phyloP scores from a whole-genome alignment of 2,329 filamentous ascomycete genomes.

The Ceratocystis lukuohia region DNA sequence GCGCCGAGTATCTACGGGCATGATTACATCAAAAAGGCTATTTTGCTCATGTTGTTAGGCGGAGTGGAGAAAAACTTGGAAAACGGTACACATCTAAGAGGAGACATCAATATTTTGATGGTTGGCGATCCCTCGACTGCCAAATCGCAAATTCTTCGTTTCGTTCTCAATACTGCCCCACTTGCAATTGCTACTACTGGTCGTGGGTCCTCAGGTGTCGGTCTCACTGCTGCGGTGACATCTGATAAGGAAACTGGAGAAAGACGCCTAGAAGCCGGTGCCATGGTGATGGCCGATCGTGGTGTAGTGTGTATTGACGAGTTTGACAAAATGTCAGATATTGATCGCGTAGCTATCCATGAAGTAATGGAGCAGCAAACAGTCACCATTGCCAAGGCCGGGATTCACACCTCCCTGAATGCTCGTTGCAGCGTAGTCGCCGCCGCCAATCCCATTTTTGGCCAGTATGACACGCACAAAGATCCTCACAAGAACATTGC shows the following conservation, averaged over 20 bases:
- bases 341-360: conserved; percentile 95
- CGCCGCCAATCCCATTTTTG: conserved; percentile 93
- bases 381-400: conserved; percentile 95
- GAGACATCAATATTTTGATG: conserved; percentile 99
- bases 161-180: conserved; percentile 92
- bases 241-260: conserved; percentile 96
- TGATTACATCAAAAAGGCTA: conserved; percentile 95
- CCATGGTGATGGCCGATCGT: conserved; percentile 94
- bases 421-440: conserved; percentile 93
- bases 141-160: conserved; percentile 93
- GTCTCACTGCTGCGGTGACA: conserved; percentile 92
- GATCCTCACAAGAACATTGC: conserved; percentile 98
- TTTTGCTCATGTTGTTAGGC: conserved; percentile 84
- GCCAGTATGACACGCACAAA: conserved; percentile 96
- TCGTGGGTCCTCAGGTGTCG: conserved; percentile 90
- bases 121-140: conserved; percentile 96
- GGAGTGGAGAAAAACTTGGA: conserved; percentile 98
- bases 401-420: conserved; percentile 94
- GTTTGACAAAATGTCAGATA: conserved; percentile 99
- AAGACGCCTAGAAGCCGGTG: conserved; percentile 84
- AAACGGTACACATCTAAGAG: conserved; percentile 92
- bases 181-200: conserved; percentile 94
- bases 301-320: conserved; percentile 98
- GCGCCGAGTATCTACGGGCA: conserved; percentile 96
- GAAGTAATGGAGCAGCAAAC: conserved; percentile 99